Base-by-base conservation (phyloP, 208 protist species). In the Acanthamoeba triangularis region DNA sequence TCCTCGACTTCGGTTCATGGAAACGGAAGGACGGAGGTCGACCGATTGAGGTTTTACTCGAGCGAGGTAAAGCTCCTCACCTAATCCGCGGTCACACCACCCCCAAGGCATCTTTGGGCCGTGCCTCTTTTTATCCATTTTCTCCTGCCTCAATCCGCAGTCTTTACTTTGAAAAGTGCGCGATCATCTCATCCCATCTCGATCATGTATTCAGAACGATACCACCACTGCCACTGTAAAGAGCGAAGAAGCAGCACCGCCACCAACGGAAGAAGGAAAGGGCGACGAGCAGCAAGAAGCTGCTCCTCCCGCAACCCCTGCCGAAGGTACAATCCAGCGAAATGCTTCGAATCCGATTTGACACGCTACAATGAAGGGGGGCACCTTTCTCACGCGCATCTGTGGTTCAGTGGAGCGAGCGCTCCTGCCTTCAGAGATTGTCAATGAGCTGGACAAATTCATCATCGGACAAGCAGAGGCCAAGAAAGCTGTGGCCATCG, bases 401-500 rank as follows among this genome's bases (percentile, higher is more conserved):
- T 30, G 61, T 67, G 5, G n/a, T 30, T 76, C 6, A 44, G 76
- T 85, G 44, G 76, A 85, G 47, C 37, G 47, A 52, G 90, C 56
- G 37, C 44, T 99, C 4, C 98, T 97, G 11, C 99, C 99, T n/a
- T 96, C 95, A 6, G 98, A 98, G 87, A 99, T 99, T 72, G 98
- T 99, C 2, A 96, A 96, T 2, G 98, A 99, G 88, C 96, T 99
- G 8, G 98, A 99, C 96, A 96, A 97, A 25, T 99, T 99, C 97
- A 99, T 99, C 78, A 98, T 99, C 23, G 99, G 99, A 1, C 99
- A 99, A 97, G 82, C 96, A 6, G 98, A 99, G 2, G 99, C 99
- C 25, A 99, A 99, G 96, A 96, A 97, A 35, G 99, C 99, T 1
- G 99, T 99, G 14, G 99, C 99, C 18, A 99, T 99, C 94, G 99